phyloP scores from a whole-genome alignment of 352 stramenopile species.

The Aphanomyces cochlioides region DNA sequence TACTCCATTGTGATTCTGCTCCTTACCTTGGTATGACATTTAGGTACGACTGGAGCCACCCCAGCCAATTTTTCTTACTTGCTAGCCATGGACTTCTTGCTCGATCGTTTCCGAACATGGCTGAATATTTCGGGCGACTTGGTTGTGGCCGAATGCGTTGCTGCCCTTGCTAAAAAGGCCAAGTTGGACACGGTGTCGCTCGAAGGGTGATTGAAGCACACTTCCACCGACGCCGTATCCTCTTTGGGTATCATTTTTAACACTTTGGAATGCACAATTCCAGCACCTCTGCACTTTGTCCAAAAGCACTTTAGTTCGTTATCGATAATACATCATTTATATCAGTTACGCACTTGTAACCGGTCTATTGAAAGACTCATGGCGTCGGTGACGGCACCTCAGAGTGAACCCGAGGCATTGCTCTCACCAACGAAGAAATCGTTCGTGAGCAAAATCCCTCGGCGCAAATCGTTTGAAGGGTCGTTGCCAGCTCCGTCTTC shows the following conservation, averaged over 20 bases:
- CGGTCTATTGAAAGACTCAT: too few species aligned
- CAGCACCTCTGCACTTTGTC: too few species aligned
- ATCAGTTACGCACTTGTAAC: too few species aligned
- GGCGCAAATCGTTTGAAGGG: not conserved
- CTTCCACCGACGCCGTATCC: too few species aligned
- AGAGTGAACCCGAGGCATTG: not conserved
- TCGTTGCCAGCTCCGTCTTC: not conserved
- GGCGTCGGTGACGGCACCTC: too few species aligned
- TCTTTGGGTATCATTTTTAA: too few species aligned
- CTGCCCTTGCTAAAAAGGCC: constrained; percentile 31
- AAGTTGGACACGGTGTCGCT: too few species aligned
- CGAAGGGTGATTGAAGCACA: too few species aligned
- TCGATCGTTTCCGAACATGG: constrained; percentile 58
- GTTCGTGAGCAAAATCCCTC: constrained; percentile 24
- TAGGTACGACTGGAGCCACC: not conserved
- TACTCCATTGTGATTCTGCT: not conserved
- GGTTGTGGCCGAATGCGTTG: constrained; percentile 16
- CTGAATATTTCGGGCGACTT: constrained; percentile 81
- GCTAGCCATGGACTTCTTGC: constrained; percentile 59
- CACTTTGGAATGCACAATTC: too few species aligned
- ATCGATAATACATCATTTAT: too few species aligned
- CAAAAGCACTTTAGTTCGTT: too few species aligned
- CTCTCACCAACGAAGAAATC: constrained; percentile 3
- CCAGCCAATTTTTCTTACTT: constrained; percentile 56
- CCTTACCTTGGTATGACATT: not conserved